Evolutionary conservation across 1,284 basidiomycete species (phyloP), one percentile per base, ranked within the genome.

Genomic region (Polyporus tsugae): DNA sequence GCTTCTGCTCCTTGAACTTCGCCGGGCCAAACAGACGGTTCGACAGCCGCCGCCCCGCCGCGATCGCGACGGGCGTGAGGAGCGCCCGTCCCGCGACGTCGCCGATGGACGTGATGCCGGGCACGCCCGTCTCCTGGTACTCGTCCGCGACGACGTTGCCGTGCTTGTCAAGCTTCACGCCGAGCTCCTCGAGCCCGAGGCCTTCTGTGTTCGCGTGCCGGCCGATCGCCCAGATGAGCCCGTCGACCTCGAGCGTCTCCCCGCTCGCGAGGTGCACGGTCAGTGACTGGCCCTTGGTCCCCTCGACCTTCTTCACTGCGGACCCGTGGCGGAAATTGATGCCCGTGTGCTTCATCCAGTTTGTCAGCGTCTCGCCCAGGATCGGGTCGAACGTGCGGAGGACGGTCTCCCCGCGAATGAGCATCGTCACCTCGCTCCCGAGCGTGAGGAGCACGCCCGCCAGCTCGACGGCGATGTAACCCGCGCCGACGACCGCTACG

Each of bases 11-110:
- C 84, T 93, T 95, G 85, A 88, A 96, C 80, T 94, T 85, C 64
- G 89, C 86, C 0, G 90, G 90, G 11, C 97, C 98, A 78, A 95
- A 99, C 63, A 99, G 82, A 62, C 98, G 85, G 83, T 99, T 99
- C 62, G 91, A 87, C 49, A 99, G 83, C 70, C 95, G 85, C 67
- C 97, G 86, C 33, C 96, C 97, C 6, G 98, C 98, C 60, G 97
- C 97, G 70, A 99, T 98, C 29, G 97, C 98, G 6, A 99, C 98
- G n/a, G 98, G 97, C 0, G 97, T 99, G 70, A 99, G 86, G 36
- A 97, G 83, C 33, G 90, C 95, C 82, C 97, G 97, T 70, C 97
- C 97, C 72, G 90, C 89, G 17, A 97, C 95, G 79, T 99, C 97
- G 10, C 97, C 98, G 69, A 99, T 91, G 4, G 96, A 90, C 64